A percentile compares a stretch with the other conserved stretches of the same genome.
These are phyloP conservation scores for Phyllosticta citribraziliensis DNA, from an alignment of 2,329 filamentous ascomycete genomes.

Conservation along the genomic window DNA sequence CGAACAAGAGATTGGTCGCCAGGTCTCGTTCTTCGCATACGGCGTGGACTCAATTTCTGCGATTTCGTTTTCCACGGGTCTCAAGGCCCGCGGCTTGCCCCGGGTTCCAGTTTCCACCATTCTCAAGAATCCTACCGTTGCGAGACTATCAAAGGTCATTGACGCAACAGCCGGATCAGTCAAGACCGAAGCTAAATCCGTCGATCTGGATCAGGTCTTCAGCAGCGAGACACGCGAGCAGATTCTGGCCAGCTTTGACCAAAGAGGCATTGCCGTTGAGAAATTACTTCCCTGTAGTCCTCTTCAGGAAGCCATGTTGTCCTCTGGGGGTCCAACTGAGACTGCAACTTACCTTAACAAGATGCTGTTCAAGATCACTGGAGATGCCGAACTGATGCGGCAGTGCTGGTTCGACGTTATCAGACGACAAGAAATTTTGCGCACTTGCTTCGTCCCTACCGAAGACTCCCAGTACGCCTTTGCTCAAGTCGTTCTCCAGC, in stretches of 20 bases:
- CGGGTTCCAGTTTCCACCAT: conserved; percentile 58
- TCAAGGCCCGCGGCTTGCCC: conserved; percentile 39
- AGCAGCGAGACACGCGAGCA: neutral
- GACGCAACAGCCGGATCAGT: conserved; percentile 16
- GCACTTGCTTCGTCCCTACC: conserved; percentile 65
- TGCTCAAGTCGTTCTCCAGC: conserved; percentile 58
- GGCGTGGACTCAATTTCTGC: conserved; percentile 79
- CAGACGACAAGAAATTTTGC: conserved; percentile 61
- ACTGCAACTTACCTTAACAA: conserved; percentile 60
- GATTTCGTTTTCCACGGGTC: conserved; percentile 54
- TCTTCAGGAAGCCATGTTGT: conserved; percentile 80
- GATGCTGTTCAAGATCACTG: conserved; percentile 52
- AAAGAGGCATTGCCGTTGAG: conserved; percentile 32
- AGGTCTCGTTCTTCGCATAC: conserved; percentile 65
- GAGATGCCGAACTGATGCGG: conserved; percentile 42
- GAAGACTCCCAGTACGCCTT: conserved; percentile 52
- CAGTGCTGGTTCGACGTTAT: conserved; percentile 54
- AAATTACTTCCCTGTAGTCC: conserved; percentile 72
- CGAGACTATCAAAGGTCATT: conserved; percentile 40
- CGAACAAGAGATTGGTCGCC: conserved; percentile 42
- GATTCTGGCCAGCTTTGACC: conserved; percentile 17
- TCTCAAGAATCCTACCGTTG: conserved; percentile 58
- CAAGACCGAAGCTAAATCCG: neutral
- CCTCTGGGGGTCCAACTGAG: conserved; percentile 37
- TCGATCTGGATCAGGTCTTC: conserved; percentile 14